These are phyloP conservation scores for Calonectria pteridis DNA, from an alignment of 2,329 filamentous ascomycete species.

Conservation along the genomic window DNA sequence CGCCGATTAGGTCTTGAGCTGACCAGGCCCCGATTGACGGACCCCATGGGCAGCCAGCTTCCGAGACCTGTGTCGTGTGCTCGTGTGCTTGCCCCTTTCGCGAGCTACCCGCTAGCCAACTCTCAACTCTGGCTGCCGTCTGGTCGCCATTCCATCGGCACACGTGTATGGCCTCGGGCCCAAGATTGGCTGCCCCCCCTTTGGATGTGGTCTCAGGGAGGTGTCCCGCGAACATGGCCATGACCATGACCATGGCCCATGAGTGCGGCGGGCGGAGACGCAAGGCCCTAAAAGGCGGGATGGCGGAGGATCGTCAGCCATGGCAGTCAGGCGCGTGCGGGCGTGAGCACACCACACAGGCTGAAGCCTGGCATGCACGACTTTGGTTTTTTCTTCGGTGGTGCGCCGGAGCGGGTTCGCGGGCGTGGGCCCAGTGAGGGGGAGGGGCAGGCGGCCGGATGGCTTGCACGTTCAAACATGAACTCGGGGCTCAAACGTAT, in stretches of 20 bases:
- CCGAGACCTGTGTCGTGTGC: slow-evolving; percentile 5
- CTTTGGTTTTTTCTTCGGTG: not conserved
- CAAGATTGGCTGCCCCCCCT: slow-evolving; percentile 39
- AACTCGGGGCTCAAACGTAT: not conserved
- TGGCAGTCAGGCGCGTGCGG: slow-evolving; percentile 22
- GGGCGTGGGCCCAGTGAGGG: not conserved
- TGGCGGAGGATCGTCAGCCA: slow-evolving; percentile 16
- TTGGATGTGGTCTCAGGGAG: not conserved
- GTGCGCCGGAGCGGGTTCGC: not conserved
- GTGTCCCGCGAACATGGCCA: not conserved
- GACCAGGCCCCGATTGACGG: not conserved
- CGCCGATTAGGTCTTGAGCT: not conserved
- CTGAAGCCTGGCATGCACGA: slow-evolving; percentile 6
- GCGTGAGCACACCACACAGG: slow-evolving; percentile 24
- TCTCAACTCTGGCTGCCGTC: slow-evolving; percentile 24
- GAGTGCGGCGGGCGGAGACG: not conserved
- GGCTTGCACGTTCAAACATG: slow-evolving; percentile 1
- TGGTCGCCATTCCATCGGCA: slow-evolving; percentile 27
- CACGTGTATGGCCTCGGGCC: slow-evolving; percentile 41
- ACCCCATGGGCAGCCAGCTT: not conserved
- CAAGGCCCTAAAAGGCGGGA: slow-evolving; percentile 12
- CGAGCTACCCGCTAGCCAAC: too few relatives aligned
- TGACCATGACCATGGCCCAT: not conserved
- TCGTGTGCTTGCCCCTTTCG: slow-evolving; percentile 6
- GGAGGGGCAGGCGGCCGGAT: slow-evolving; percentile 1